phyloP scores from a whole-genome alignment of 108 stramenopile genomes.

The Schizochytrium sp. region DNA sequence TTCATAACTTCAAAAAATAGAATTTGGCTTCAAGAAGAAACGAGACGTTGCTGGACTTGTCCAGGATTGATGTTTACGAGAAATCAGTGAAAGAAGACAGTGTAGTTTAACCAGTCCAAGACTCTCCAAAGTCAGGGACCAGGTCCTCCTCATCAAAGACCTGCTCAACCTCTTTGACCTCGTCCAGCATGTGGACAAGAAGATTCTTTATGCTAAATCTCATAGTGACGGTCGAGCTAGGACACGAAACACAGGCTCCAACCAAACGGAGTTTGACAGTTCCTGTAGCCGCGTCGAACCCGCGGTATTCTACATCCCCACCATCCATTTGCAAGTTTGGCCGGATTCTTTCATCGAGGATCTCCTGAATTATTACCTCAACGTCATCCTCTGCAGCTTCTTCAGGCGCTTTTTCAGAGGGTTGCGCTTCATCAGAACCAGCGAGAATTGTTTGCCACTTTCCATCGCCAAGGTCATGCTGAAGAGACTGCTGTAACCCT shows the following conservation, averaged over 20 bases:
- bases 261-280: constrained; percentile 83
- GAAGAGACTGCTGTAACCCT: background rate
- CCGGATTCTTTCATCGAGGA: constrained; percentile 94
- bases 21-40: no score
- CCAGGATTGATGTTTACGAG: no score
- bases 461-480: background rate
- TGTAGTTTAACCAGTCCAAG: constrained; percentile 25
- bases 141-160: constrained; percentile 82
- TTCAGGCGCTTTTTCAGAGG: constrained; percentile 65
- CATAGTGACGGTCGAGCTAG: constrained; percentile 92
- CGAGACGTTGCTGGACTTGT: no score
- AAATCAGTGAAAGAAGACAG: no score
- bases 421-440: background rate
- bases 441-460: constrained; percentile 16
- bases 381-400: constrained; percentile 92
- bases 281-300: constrained; percentile 86
- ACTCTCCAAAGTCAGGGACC: constrained; percentile 26
- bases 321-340: constrained; percentile 99
- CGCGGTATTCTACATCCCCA: constrained; percentile 88
- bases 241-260: constrained; percentile 96
- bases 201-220: constrained; percentile 98
- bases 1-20: no score
- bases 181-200: constrained; percentile 98
- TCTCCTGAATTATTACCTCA: constrained; percentile 97
- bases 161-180: constrained; percentile 90